Base-by-base conservation (phyloP, 2,329 filamentous ascomycete genomes). In the Diaporthe sp. region DNA sequence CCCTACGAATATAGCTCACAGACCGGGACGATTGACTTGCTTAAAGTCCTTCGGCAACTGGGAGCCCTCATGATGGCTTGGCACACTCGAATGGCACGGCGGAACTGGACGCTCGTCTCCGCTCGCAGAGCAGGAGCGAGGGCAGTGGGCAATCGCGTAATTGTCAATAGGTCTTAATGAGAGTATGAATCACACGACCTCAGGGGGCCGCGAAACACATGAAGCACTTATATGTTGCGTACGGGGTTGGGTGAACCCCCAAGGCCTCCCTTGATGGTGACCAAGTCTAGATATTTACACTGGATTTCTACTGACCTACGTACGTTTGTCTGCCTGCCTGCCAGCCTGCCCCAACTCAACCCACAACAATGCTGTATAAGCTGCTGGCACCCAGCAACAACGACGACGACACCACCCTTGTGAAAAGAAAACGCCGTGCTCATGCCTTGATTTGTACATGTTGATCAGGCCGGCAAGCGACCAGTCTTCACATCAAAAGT, bases 91-190 rank as follows among this genome's bases (percentile, higher is more conserved):
- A n/a, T n/a, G 49, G 34, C 15, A 42, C 34, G 46, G 46, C 19
- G 49, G 65, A 51, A 22, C 65, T 69, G 46, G 65, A 55, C 34
- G n/a, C 65, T 68, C 31, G 37, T 28, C 65, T 22, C 42, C 28
- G 31, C 49, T 55, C 49, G 10, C 15, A 55, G n/a, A 49, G 71
- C 51, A 13, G 46, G 46, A 46, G n/a, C 46, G 25, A 55, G 58
- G 34, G 37, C 53, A 19, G 42, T 46, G 25, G 46, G n/a, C 71
- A 57, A 25, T 37, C 22, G 53, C 46, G 31, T 67, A 62, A 69
- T 67, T 62, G 44, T 72, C 59, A 57, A 68, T 72, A 75, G 74
- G 70, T 58, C 55, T 65, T 75, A 68, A 75, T 68, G 74, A 75
- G 69, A 73, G 74, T 73, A 75, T 65, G 74, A 75, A 75, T 58